Base-by-base conservation (phyloP, 805 yeast species). In the Teunomyces lycoperdinae region DNA sequence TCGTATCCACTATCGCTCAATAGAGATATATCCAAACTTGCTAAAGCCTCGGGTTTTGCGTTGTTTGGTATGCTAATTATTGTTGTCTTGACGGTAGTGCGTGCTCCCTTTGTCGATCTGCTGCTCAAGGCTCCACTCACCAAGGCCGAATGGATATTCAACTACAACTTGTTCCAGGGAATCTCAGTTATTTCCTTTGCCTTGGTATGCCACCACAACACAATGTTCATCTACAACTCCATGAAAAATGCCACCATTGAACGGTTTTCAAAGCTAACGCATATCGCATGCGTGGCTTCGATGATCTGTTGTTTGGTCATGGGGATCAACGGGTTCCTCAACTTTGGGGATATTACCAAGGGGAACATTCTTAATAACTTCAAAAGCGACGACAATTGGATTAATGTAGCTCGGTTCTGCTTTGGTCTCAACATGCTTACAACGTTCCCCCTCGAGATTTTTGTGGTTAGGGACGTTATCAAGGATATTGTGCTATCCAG, bases 151-250 rank as follows among this genome's bases (percentile, higher is more conserved):
- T 74, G 79, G 69, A 70, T 88, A 4, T 60, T 89, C 43, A 84
- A 84, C 52, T 64, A 75, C 9, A 81, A 83, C 36, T 69, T 91
- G 3, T 89, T 91, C 62, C 96, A 91, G 65, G 96, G 97, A 2
- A 82, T 91, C 26, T 85, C 94, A n/a, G 96, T 91, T 43, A 89
- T 91, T 29, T 89, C 97, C 0, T 91, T 91, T 70, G 98, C 98
- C 1, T 77, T 92, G 54, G 97, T 91, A 3, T 91, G 98, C 61
- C 98, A 91, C 61, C 98, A 91, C 64, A 91, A 91, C 63, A 89
- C 97, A 0, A 81, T 92, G 27, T 86, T 91, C 59, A 92, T 91
- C 39, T 91, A 84, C 70, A 89, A 88, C 61, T 89, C 97, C 0
- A 76, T 92, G 60, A 79, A 78, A 53, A 79, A 79, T 16, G 92